Evolutionary conservation across 495 filamentous ascomycete species (phyloP).

Genomic region (Collariella sp.): DNA sequence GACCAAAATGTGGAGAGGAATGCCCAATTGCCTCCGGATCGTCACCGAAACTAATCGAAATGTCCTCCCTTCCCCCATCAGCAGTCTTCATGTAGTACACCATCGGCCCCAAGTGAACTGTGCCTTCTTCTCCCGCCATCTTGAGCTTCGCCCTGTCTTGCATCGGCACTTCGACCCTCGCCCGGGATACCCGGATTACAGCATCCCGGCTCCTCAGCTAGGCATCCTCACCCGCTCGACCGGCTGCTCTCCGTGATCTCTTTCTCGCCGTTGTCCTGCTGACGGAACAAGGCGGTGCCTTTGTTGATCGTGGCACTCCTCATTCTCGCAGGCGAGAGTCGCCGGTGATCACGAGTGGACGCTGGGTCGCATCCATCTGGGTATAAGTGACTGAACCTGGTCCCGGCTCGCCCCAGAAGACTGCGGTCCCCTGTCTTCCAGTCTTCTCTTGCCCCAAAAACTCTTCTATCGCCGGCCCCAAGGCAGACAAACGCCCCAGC

Average conservation of each 20-base stretch:
- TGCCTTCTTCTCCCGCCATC: slow-evolving; percentile 7
- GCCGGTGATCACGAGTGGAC: background rate
- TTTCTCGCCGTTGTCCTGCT: slow-evolving; percentile 3
- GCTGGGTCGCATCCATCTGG: background rate
- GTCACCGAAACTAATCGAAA: slow-evolving; percentile 17
- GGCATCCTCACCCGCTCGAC: slow-evolving; percentile 2
- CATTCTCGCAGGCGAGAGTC: background rate
- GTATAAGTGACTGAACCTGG: slow-evolving; percentile 19
- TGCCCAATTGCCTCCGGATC: slow-evolving; percentile 15
- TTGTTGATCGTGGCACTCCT: background rate
- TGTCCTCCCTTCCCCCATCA: slow-evolving; percentile 14
- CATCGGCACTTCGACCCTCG: slow-evolving; percentile 5
- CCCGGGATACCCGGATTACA: slow-evolving; percentile 5
- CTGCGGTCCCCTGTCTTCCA: slow-evolving; percentile 18
- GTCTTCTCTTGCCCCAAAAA: slow-evolving; percentile 9
- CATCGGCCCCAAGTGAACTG: slow-evolving; percentile 10
- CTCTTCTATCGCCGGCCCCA: background rate
- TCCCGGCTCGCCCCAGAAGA: slow-evolving; percentile 17
- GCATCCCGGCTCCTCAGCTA: slow-evolving; percentile 12
- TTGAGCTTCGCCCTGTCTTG: slow-evolving; percentile 13
- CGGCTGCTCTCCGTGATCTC: background rate
- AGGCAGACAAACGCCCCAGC: slow-evolving; percentile 2
- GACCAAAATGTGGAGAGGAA: slow-evolving; percentile 21
- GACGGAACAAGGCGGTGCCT: slow-evolving; percentile 5
- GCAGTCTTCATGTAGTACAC: slow-evolving; percentile 23